Percentiles rank a stretch among this genome's conserved stretches.
Evolutionary conservation across 129 eudicot species (phyloP).

Genomic region (Arctium minus): DNA sequence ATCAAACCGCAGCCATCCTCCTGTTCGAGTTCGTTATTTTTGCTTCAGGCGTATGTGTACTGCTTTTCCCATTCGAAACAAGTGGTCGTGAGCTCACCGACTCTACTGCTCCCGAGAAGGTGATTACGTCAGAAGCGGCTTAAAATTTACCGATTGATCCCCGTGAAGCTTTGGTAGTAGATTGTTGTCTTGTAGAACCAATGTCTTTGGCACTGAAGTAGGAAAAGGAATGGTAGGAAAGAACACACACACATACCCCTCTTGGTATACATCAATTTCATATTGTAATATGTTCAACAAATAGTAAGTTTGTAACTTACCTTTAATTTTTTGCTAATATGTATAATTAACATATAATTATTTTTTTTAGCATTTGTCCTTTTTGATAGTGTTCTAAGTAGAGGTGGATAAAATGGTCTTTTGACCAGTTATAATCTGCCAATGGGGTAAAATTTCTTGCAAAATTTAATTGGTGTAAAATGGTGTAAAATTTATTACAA

Average conservation of each 20-base stretch:
- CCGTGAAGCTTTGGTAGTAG: background rate
- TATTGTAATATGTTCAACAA: background rate
- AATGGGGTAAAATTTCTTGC: no score
- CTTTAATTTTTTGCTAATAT: background rate
- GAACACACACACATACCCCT: background rate
- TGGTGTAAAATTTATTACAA: no score
- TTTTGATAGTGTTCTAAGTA: background rate
- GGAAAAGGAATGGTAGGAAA: slow-evolving; percentile 15
- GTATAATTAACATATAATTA: background rate
- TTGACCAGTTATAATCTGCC: no score
- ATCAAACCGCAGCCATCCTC: slow-evolving; percentile 55
- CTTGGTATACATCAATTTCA: slow-evolving; percentile 5
- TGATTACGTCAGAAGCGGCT: background rate
- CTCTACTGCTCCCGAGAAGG: slow-evolving; percentile 22
- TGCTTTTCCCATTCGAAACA: slow-evolving; percentile 64
- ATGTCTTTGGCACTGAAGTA: slow-evolving; percentile 4
- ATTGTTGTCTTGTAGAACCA: slow-evolving; percentile 1
- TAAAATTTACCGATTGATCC: background rate
- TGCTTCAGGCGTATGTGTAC: slow-evolving; percentile 46
- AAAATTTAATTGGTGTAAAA: no score
- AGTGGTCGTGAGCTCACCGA: slow-evolving; percentile 51
- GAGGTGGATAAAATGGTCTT: background rate
- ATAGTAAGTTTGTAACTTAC: background rate
- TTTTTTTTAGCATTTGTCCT: background rate
- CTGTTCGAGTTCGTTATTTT: slow-evolving; percentile 54